Evolutionary conservation across 208 protist species (phyloP).

Genomic region (Wallacemonas rigidus): DNA sequence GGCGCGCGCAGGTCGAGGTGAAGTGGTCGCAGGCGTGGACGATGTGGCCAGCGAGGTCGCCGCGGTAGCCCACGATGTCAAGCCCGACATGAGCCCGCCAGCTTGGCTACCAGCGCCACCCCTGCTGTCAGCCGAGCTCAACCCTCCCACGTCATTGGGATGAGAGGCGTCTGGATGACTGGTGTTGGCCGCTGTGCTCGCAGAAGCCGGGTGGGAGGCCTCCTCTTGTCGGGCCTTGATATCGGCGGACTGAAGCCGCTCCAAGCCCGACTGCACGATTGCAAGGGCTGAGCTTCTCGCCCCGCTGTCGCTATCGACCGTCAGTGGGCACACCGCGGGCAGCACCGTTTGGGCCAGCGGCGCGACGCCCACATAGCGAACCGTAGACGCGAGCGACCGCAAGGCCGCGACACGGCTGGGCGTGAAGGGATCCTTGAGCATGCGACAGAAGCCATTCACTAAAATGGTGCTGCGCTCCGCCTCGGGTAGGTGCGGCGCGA

Average conservation of each 20-base stretch:
- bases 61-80: neutral
- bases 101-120: too few species aligned
- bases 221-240: slow-evolving; percentile 17
- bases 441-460: slow-evolving; percentile 63
- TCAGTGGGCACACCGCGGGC: slow-evolving; percentile 56
- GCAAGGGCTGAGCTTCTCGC: slow-evolving; percentile 49
- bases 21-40: neutral
- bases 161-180: too few species aligned
- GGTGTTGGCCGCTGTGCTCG: neutral
- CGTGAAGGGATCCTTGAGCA: slow-evolving; percentile 84
- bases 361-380: slow-evolving; percentile 37
- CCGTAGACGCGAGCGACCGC: slow-evolving; percentile 46
- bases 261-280: slow-evolving; percentile 34
- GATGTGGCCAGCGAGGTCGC: neutral
- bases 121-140: too few species aligned
- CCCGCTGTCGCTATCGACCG: slow-evolving; percentile 60
- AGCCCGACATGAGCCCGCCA: neutral
- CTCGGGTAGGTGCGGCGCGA: slow-evolving; percentile 30
- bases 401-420: slow-evolving; percentile 69
- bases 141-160: too few species aligned
- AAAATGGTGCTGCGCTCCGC: slow-evolving; percentile 52
- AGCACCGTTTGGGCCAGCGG: slow-evolving; percentile 59
- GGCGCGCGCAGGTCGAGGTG: too few species aligned
- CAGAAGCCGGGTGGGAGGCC: slow-evolving; percentile 15
- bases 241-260: slow-evolving; percentile 22